phyloP scores from a whole-genome alignment of 2,329 filamentous ascomycete genomes.

The Rachicladosporium sp. region DNA sequence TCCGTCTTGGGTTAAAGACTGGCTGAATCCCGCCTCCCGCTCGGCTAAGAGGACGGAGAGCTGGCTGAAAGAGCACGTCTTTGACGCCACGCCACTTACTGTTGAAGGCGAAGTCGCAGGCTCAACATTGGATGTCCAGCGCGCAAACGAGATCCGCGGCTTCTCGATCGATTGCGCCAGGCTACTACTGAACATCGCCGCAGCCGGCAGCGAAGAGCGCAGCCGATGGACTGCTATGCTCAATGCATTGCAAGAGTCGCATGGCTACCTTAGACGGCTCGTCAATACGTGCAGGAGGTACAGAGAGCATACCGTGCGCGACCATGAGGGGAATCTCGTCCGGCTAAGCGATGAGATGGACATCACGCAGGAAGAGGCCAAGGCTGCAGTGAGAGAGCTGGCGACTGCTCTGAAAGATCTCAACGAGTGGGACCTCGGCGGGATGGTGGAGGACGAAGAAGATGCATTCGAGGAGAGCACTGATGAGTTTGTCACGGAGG shows the following conservation, averaged over 20 bases:
- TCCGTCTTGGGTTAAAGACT: constrained; percentile 2
- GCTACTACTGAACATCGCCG: neutral
- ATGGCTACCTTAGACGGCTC: neutral
- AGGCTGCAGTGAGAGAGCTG: neutral
- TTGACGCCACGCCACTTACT: neutral
- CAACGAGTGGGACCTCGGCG: neutral
- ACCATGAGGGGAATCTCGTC: neutral
- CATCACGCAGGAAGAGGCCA: neutral
- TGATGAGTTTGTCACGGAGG: too few relatives aligned
- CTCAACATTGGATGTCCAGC: constrained; percentile 1
- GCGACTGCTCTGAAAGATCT: neutral
- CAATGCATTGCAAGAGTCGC: neutral
- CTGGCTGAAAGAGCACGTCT: constrained; percentile 5
- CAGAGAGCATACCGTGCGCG: neutral
- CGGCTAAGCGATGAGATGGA: constrained; percentile 3
- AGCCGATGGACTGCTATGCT: neutral
- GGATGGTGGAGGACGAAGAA: neutral
- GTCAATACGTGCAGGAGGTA: neutral
- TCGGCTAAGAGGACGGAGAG: neutral
- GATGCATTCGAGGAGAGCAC: too few relatives aligned
- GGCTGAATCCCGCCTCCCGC: constrained; percentile 1
- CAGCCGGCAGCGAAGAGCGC: neutral
- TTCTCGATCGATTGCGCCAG: neutral
- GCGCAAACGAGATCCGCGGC: constrained; percentile 1
- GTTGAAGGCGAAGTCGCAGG: neutral